Evolutionary conservation across 306 rosid genomes (phyloP).

Genomic region (Styphnolobium japonicum): DNA sequence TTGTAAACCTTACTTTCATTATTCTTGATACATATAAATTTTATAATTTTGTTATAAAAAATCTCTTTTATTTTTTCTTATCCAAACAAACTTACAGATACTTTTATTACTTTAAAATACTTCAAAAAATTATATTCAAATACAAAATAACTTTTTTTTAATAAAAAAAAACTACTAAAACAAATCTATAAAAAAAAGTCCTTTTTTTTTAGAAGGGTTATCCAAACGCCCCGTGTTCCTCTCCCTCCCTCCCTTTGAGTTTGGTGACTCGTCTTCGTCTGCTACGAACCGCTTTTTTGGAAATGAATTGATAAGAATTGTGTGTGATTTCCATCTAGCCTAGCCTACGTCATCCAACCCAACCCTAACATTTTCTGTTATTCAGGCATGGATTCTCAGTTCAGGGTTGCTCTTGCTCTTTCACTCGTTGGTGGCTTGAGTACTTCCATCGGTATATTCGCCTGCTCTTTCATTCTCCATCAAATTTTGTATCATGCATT

Average conservation of each 20-base stretch:
- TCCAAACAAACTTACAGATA: no score
- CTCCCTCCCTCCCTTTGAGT: background rate
- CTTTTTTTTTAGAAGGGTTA: no score
- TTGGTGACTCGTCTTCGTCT: background rate
- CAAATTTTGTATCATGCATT: background rate
- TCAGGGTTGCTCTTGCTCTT: slow-evolving; percentile 84
- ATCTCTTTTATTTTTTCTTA: no score
- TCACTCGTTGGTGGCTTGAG: slow-evolving; percentile 90
- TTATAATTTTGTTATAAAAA: no score
- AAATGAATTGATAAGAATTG: background rate
- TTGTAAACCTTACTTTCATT: no score
- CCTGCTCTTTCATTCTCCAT: background rate
- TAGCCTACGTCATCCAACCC: background rate
- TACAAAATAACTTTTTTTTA: no score
- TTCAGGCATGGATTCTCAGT: slow-evolving; percentile 74
- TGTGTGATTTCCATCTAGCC: background rate
- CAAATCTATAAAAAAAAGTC: no score
- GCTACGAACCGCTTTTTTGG: background rate
- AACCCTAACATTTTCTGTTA: slow-evolving; percentile 10
- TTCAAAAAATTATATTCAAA: no score
- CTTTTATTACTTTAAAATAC: no score
- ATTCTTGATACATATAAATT: no score
- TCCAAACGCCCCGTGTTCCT: no score
- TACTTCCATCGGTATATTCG: slow-evolving; percentile 72
- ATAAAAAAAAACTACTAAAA: no score